Evolutionary conservation across 108 stramenopile genomes (phyloP), one percentile per base, ranked within the genome.

Genomic region (Epithemia pelagica): DNA sequence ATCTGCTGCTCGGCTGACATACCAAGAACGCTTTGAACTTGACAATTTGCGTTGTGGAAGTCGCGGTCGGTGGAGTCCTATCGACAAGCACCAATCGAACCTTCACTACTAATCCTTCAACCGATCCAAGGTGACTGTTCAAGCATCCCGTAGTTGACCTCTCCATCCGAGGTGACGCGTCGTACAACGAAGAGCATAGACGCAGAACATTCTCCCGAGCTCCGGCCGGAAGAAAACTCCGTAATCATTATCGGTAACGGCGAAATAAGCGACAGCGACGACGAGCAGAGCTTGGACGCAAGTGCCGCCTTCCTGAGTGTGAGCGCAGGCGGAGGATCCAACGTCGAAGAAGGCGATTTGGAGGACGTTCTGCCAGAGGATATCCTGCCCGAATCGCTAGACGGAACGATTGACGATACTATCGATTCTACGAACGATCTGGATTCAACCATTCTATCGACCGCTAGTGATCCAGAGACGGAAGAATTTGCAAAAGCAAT

Each of bases 261-360:
- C 37, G 37, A 46, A 5, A 46, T 46, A 46, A 46, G 37, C 37
- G 37, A 46, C 37, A 46, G 37, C 37, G 37, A 46, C 37, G 37
- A 46, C 37, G 37, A 46, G 37, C 37, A 46, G 37, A 46, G 37
- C 37, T 46, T 46, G 37, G 37, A 46, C 37, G 37, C 37, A 46
- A 46, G 37, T 46, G 37, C 37, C 15, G 37, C 37, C 37, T 46
- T 46, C 37, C 15, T 46, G 5, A 46, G 15, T 15, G 15, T 15
- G 5, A 15, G 37, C 5, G 37, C 10, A 15, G 37, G 37, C 5
- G 37, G 15, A 5, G 37, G 37, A 46, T 46, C 37, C 37, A 46
- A 46, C 37, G 15, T 46, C 37, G 15, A 46, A 5, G 37, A 46
- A 5, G 37, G 37, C 5, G 37, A 46, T 10, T 15, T 46, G 37